Conservation (phyloP, 2,329 filamentous ascomycete species). For the Emmonsiellopsis sp. region DNA sequence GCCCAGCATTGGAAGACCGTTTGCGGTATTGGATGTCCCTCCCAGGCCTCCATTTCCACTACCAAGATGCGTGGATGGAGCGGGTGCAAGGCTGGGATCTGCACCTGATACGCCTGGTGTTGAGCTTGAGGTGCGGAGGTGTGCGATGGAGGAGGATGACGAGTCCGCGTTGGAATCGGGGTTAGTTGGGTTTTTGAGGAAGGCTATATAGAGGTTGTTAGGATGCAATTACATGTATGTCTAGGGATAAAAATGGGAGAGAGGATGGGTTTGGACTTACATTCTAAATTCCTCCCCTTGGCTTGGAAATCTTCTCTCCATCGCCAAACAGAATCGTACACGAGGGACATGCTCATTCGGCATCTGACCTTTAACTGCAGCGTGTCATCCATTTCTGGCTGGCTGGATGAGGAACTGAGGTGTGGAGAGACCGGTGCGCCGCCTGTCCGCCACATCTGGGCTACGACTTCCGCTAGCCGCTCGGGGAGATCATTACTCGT, state of each 20-base stretch:
- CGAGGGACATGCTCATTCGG: constrained; percentile 57
- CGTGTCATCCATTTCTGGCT: constrained; percentile 30
- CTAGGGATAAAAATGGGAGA: constrained; percentile 7
- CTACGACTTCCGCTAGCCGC: constrained; percentile 55
- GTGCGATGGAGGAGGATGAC: constrained; percentile 50
- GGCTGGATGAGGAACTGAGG: constrained; percentile 14
- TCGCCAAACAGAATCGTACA: constrained; percentile 59
- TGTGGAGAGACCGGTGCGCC: constrained; percentile 17
- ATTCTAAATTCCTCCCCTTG: constrained; percentile 61
- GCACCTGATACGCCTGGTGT: constrained; percentile 21
- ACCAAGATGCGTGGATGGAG: constrained; percentile 23
- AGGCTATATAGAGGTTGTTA: constrained; percentile 35
- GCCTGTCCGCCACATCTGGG: constrained; percentile 53
- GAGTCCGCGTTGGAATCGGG: constrained; percentile 69
- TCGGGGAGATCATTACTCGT: constrained; percentile 54
- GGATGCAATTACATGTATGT: constrained; percentile 8
- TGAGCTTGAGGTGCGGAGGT: constrained; percentile 26
- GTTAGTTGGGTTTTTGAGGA: constrained; percentile 77
- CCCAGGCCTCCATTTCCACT: constrained; percentile 16
- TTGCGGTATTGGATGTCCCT: constrained; percentile 10
- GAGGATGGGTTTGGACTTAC: constrained; percentile 40
- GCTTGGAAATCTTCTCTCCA: constrained; percentile 60
- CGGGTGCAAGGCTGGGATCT: constrained; percentile 37
- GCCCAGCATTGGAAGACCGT: constrained; percentile 22
- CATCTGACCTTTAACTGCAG: constrained; percentile 56